Conservation (phyloP, 805 yeast species). For the Candida namnaoensis region DNA sequence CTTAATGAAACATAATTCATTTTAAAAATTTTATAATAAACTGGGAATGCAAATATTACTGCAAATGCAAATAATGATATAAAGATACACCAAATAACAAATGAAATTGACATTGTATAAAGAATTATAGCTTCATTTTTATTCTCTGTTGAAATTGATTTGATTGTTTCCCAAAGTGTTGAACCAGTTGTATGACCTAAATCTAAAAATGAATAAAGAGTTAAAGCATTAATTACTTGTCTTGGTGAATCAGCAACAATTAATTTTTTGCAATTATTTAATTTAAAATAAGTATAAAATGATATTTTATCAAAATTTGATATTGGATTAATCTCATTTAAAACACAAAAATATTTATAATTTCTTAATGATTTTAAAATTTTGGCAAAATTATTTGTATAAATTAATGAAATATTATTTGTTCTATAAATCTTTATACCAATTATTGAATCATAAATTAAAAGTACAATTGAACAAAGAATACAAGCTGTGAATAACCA, state of each 20-base stretch:
- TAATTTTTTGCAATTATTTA: conserved; percentile 54
- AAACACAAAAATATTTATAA: conserved; percentile 66
- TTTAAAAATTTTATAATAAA: conserved; percentile 34
- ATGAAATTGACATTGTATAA: conserved; percentile 68
- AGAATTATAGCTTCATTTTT: conserved; percentile 61
- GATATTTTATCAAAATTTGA: conserved; percentile 59
- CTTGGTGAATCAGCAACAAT: conserved; percentile 80
- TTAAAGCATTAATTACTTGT: conserved; percentile 74
- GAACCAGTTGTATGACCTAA: conserved; percentile 19
- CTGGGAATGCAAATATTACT: conserved; percentile 39
- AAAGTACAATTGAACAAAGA: conserved; percentile 52
- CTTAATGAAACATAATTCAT: conserved; percentile 35
- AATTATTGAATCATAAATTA: conserved; percentile 46
- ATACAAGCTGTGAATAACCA: conserved; percentile 84
- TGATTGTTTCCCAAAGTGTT: conserved; percentile 28
- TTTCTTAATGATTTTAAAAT: conserved; percentile 44
- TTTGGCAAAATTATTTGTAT: conserved; percentile 58
- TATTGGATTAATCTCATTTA: conserved; percentile 60
- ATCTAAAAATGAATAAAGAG: conserved; percentile 41
- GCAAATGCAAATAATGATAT: conserved; percentile 49
- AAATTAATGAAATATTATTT: conserved; percentile 58
- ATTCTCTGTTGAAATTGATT: conserved; percentile 50
- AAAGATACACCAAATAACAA: conserved; percentile 66
- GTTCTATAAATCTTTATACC: conserved; percentile 53
- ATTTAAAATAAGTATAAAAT: conserved; percentile 54